Percentiles rank a stretch among this genome's conserved stretches.
These are phyloP conservation scores for Trichoderma sp. DNA, from an alignment of 2,329 filamentous ascomycete genomes.

Conservation along the genomic window DNA sequence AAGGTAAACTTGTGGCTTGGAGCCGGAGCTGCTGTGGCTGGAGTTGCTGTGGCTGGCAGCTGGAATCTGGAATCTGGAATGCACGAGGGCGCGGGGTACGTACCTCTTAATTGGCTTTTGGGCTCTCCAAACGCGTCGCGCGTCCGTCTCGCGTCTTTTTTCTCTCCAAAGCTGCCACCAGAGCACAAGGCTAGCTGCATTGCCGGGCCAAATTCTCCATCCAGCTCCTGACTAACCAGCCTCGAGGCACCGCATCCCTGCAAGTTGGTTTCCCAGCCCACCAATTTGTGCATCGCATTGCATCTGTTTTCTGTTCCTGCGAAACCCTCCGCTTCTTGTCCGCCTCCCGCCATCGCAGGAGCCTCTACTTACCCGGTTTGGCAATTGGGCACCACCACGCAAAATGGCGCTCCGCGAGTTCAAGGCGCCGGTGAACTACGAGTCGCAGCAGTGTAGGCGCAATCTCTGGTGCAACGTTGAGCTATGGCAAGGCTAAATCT, in stretches of 20 bases:
- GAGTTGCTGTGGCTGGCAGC: not conserved
- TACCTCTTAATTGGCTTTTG: constrained; percentile 27
- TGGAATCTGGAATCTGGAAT: constrained; percentile 10
- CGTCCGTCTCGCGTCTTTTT: constrained; percentile 43
- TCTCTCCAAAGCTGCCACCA: constrained; percentile 11
- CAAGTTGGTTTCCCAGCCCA: constrained; percentile 37
- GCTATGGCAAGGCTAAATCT: constrained; percentile 7
- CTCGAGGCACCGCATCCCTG: constrained; percentile 33
- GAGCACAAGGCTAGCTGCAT: not conserved
- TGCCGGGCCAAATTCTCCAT: not conserved
- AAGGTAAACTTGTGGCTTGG: not conserved
- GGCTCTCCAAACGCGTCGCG: constrained; percentile 35
- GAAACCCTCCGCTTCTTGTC: not conserved
- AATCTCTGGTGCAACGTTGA: not conserved
- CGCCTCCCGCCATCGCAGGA: constrained; percentile 29
- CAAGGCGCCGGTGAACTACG: constrained; percentile 81
- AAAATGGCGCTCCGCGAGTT: constrained; percentile 85
- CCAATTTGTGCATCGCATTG: constrained; percentile 39
- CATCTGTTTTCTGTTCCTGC: not conserved
- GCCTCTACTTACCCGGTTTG: constrained; percentile 27
- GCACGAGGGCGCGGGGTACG: constrained; percentile 1
- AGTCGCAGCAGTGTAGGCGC: constrained; percentile 75
- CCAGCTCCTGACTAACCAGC: constrained; percentile 19
- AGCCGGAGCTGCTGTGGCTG: constrained; percentile 7
- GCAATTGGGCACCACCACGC: constrained; percentile 34